Percentiles rank a stretch among this genome's conserved stretches.
phyloP scores from a whole-genome alignment of 805 yeast genomes.

The Monosporozyma aerobia region DNA sequence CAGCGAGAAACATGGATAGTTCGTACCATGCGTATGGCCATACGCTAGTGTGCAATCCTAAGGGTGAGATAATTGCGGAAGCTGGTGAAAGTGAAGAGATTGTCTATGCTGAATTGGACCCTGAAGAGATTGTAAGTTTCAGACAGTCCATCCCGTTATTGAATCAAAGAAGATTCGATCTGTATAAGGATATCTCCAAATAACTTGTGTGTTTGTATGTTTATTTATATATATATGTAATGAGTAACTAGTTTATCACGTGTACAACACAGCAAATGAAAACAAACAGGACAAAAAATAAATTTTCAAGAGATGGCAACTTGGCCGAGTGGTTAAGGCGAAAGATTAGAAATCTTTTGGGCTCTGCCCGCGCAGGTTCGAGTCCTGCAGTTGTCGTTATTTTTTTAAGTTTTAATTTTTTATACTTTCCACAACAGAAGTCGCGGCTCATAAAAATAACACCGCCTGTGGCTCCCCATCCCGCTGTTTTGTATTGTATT shows the following conservation, averaged over 20 bases:
- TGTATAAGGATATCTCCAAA: conserved; percentile 30
- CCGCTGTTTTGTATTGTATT: too few species aligned
- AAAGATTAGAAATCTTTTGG: conserved; percentile 53
- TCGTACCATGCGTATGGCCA: conserved; percentile 63
- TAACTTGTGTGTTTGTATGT: neutral
- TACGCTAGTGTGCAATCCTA: conserved; percentile 54
- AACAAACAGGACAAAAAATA: neutral
- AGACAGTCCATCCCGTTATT: conserved; percentile 64
- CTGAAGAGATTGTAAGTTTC: conserved; percentile 44
- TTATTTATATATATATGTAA: too few species aligned
- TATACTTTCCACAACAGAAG: neutral
- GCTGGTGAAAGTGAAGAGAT: conserved; percentile 76
- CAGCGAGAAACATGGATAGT: conserved; percentile 62
- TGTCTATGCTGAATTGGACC: conserved; percentile 64
- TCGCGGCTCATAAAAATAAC: too few species aligned
- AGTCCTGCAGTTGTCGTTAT: conserved; percentile 64
- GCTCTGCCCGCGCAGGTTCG: conserved; percentile 58
- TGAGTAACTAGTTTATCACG: neutral
- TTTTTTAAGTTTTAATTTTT: conserved; percentile 29
- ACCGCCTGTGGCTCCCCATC: too few species aligned
- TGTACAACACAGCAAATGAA: neutral
- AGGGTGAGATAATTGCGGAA: conserved; percentile 52
- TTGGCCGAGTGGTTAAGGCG: conserved; percentile 65
- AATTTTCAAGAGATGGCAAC: conserved; percentile 25
- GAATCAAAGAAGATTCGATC: conserved; percentile 62